Conservation (phyloP, 2,329 filamentous ascomycete species). For the Elsinoe arachidis region DNA sequence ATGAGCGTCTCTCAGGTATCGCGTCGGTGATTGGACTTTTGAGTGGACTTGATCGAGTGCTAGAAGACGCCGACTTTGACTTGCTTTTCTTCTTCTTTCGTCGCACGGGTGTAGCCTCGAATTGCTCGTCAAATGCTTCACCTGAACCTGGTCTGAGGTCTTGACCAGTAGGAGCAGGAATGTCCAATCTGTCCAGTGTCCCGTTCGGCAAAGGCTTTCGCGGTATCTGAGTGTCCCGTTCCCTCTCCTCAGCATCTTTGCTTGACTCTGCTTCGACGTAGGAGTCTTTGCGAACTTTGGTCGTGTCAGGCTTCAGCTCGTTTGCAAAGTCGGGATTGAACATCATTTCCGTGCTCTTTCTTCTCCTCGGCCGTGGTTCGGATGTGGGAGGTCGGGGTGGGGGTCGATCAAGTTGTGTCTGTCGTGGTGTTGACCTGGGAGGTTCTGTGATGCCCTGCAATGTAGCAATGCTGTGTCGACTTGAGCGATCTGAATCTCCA, state of each 20-base stretch:
- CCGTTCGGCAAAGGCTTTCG: slow-evolving; percentile 1
- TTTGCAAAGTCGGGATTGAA: not conserved
- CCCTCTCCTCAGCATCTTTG: slow-evolving; percentile 17
- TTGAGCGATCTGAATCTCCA: not conserved
- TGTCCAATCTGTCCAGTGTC: not conserved
- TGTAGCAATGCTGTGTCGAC: slow-evolving; percentile 6
- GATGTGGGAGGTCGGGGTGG: not conserved
- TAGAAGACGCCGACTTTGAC: slow-evolving; percentile 1
- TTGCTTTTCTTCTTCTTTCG: slow-evolving; percentile 5
- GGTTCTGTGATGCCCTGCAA: not conserved
- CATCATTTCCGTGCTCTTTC: slow-evolving; percentile 2
- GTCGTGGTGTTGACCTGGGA: not conserved
- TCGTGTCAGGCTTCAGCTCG: slow-evolving; percentile 27
- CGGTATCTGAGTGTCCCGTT: not conserved
- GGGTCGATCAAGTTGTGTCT: slow-evolving; percentile 22
- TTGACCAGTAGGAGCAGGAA: not conserved
- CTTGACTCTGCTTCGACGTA: slow-evolving; percentile 1
- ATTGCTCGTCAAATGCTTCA: not conserved
- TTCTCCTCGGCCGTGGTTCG: not conserved
- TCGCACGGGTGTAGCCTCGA: not conserved
- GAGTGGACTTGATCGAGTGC: not conserved
- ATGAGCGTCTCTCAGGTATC: slow-evolving; percentile 28
- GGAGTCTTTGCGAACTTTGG: not conserved
- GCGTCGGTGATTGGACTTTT: slow-evolving; percentile 25
- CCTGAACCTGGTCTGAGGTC: not conserved